These are phyloP conservation scores for Colletotrichum falcatum DNA, from an alignment of 2,329 filamentous ascomycete genomes.

Conservation along the genomic window DNA sequence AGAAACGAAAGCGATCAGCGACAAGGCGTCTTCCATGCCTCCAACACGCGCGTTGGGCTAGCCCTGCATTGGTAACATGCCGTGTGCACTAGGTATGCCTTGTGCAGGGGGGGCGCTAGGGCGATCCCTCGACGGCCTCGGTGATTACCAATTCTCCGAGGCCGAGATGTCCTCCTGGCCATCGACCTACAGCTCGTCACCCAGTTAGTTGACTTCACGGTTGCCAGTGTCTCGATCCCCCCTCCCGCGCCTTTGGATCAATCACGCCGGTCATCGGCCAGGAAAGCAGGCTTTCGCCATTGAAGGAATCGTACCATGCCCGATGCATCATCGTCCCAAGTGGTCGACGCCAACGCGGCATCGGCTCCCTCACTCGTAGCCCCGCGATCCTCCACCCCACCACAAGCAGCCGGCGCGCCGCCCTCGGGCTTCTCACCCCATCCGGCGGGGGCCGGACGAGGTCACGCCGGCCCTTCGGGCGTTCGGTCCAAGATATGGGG, in stretches of 20 bases:
- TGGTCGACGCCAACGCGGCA: conserved; percentile 2
- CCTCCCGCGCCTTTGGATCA: neutral
- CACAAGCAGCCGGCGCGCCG: conserved; percentile 7
- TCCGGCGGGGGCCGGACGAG: neutral
- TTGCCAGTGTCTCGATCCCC: neutral
- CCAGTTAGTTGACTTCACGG: neutral
- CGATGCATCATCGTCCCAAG: neutral
- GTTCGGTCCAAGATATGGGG: neutral
- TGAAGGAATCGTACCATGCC: neutral
- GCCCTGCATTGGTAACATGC: neutral
- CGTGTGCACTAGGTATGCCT: neutral
- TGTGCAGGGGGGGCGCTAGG: neutral
- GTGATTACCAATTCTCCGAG: neutral
- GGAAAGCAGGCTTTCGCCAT: too few relatives aligned
- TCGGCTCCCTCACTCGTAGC: neutral
- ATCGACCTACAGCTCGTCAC: conserved; percentile 24
- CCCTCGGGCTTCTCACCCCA: conserved; percentile 1
- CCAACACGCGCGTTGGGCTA: neutral
- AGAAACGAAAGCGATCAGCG: neutral
- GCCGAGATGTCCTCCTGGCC: conserved; percentile 9
- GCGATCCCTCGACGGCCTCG: conserved; percentile 8
- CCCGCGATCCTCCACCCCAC: neutral
- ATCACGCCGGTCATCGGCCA: neutral
- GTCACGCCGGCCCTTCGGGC: neutral
- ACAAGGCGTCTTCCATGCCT: neutral